These are phyloP conservation scores for Fusarium paranaense DNA, from an alignment of 2,329 filamentous ascomycete species.

Conservation along the genomic window DNA sequence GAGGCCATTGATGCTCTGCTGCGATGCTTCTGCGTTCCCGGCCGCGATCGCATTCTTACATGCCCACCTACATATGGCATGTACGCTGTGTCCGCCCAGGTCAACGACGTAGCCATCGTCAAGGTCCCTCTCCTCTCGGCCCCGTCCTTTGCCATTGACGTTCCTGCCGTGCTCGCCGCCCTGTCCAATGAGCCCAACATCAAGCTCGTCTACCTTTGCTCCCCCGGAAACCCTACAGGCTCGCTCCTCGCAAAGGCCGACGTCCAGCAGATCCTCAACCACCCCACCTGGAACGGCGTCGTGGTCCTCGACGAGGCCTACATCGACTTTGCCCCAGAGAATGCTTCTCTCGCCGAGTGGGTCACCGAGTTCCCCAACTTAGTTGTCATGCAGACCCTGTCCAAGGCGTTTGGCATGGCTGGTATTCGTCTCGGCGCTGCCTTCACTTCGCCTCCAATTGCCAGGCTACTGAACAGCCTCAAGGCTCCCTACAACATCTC, in stretches of 20 bases:
- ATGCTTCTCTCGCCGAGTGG: conserved; percentile 88
- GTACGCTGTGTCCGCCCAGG: conserved; percentile 93
- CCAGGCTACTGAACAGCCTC: conserved; percentile 85
- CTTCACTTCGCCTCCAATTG: conserved; percentile 81
- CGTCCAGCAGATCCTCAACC: conserved; percentile 78
- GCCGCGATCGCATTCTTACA: conserved; percentile 88
- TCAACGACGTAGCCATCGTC: conserved; percentile 90
- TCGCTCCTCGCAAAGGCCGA: conserved; percentile 81
- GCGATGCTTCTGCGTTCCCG: conserved; percentile 91
- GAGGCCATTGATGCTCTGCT: conserved; percentile 96
- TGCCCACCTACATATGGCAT: conserved; percentile 99
- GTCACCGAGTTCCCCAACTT: conserved; percentile 93
- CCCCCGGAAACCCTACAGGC: conserved; percentile 94
- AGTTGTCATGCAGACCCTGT: conserved; percentile 98
- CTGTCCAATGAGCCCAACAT: conserved; percentile 72
- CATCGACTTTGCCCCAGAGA: conserved; percentile 85
- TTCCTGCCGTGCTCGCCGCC: conserved; percentile 73
- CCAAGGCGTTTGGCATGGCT: conserved; percentile 95
- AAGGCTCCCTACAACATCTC: conserved; percentile 98
- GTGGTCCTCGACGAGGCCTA: conserved; percentile 97
- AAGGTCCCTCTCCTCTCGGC: conserved; percentile 83
- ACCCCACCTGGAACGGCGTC: conserved; percentile 94
- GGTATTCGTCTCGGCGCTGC: conserved; percentile 91
- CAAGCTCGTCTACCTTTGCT: conserved; percentile 93
- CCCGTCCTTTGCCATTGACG: conserved; percentile 79